These are phyloP conservation scores for Colletotrichum paranaense DNA, from an alignment of 2,329 filamentous ascomycete genomes.

Conservation along the genomic window DNA sequence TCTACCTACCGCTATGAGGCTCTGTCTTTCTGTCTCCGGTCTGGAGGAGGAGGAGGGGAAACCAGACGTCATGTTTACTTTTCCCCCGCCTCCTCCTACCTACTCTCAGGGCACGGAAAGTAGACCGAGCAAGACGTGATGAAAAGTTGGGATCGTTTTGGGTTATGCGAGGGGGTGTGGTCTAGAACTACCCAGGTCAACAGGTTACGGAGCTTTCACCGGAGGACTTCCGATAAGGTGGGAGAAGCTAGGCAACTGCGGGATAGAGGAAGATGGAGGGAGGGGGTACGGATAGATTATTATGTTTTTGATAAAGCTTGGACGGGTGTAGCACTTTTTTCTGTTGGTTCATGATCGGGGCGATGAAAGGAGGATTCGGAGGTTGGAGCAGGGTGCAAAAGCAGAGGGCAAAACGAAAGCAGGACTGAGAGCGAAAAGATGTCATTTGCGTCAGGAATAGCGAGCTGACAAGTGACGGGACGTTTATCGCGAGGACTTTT, in stretches of 20 bases:
- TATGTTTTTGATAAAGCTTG: not conserved
- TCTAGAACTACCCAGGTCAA: conserved; percentile 6
- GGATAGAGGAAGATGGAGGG: not conserved
- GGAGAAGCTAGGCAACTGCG: not conserved
- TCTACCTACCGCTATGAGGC: not conserved
- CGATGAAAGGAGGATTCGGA: not conserved
- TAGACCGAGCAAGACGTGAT: not conserved
- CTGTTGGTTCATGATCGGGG: not conserved
- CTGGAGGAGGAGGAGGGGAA: too few species aligned
- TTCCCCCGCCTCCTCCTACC: not conserved
- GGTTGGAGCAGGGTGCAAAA: not conserved
- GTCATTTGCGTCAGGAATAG: not conserved
- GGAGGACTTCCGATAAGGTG: conserved; percentile 9
- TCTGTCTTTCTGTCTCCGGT: too few species aligned
- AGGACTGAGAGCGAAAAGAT: not conserved
- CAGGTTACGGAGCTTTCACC: not conserved
- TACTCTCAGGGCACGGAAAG: not conserved
- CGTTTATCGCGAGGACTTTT: not conserved
- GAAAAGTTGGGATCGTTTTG: conserved; percentile 19
- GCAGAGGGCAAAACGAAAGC: not conserved
- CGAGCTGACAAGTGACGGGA: not conserved
- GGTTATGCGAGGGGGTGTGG: conserved; percentile 15
- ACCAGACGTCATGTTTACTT: not conserved
- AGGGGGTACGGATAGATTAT: not conserved
- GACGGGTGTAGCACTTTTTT: not conserved